Evolutionary conservation across 2,329 filamentous ascomycete genomes (phyloP), one percentile per base, ranked within the genome.

Genomic region (Neofusicoccum parvum): DNA sequence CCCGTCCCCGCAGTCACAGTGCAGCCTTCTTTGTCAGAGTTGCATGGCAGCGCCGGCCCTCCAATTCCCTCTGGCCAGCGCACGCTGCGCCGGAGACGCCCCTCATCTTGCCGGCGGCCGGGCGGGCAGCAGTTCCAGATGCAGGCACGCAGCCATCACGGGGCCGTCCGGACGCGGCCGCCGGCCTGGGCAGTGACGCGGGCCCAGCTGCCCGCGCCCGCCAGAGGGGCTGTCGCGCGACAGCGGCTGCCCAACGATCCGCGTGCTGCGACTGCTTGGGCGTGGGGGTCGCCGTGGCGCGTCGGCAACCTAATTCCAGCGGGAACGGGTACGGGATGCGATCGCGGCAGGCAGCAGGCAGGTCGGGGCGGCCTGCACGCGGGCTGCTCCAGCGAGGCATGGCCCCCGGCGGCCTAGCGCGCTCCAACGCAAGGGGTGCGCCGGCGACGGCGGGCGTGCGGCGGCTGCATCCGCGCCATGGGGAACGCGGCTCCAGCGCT

Each of bases 261-360:
- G 41, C 15, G 12, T n/a, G 14, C n/a, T 49, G 46, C 7, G 37
- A 32, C 9, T 39, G 51, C 34, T 20, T 39, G 60, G 34, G 60
- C 62, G 62, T 64, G 62, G 62, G 62, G 62, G 62, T 56, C 37
- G 20, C 20, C 11, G 46, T 43, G 59, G 50, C 43, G 17, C 27
- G 36, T 65, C 62, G 62, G 62, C 62, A 65, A 65, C 62, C 62
- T 46, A 41, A 48, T 65, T 65, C 62, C 62, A 54, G 50, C 51
- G 43, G 41, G 11, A n/a, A 23, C 54, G 54, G 54, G 54, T 46
- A 46, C 43, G 56, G 43, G 32, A 48, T 20, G 41, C 56, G 43
- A 17, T 48, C 41, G 54, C 54, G 58, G 43, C 59, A 62, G 36
- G 59, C 45, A 50, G 43, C 59, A 62, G 36, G 59, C 45, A 50